phyloP scores from a whole-genome alignment of 768 basidiomycete genomes.

The Suillus hirtellus region DNA sequence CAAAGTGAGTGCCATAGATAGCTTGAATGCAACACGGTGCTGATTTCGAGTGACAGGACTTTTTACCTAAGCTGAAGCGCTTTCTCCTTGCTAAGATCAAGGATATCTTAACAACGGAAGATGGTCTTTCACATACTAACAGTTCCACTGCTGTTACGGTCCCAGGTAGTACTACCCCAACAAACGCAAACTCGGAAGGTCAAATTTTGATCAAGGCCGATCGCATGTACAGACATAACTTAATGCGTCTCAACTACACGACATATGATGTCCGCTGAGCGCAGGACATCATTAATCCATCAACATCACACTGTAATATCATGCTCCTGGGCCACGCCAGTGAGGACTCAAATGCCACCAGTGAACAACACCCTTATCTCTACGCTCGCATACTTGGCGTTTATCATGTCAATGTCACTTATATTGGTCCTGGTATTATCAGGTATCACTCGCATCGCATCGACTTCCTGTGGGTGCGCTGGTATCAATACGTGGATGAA shows the following conservation, averaged over 20 bases:
- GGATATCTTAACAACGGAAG: slow-evolving; percentile 15
- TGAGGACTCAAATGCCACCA: too few relatives aligned
- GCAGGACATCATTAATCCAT: slow-evolving; percentile 8
- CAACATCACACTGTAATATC: slow-evolving; percentile 1
- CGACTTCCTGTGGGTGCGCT: too few relatives aligned
- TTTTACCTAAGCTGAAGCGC: slow-evolving; percentile 10
- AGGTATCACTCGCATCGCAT: slow-evolving; percentile 2
- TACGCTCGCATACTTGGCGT: slow-evolving; percentile 17
- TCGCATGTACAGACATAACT: slow-evolving; percentile 4
- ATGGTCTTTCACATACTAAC: slow-evolving; percentile 7
- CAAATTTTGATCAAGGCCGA: not conserved
- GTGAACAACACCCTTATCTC: slow-evolving; percentile 2
- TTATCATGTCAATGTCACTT: slow-evolving; percentile 20
- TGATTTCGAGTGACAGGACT: slow-evolving; percentile 9
- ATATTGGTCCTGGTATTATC: not conserved
- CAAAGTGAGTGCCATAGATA: not conserved
- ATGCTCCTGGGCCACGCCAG: not conserved
- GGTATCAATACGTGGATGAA: slow-evolving; percentile 6
- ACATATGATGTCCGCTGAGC: slow-evolving; percentile 4
- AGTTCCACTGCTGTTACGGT: too few relatives aligned
- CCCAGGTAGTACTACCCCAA: not conserved
- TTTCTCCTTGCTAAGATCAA: slow-evolving; percentile 15
- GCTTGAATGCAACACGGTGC: not conserved
- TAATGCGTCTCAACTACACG: slow-evolving; percentile 2
- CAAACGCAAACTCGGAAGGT: not conserved